Conservation (phyloP, 73 alveolate species). For the Durusdinium trenchii region DNA sequence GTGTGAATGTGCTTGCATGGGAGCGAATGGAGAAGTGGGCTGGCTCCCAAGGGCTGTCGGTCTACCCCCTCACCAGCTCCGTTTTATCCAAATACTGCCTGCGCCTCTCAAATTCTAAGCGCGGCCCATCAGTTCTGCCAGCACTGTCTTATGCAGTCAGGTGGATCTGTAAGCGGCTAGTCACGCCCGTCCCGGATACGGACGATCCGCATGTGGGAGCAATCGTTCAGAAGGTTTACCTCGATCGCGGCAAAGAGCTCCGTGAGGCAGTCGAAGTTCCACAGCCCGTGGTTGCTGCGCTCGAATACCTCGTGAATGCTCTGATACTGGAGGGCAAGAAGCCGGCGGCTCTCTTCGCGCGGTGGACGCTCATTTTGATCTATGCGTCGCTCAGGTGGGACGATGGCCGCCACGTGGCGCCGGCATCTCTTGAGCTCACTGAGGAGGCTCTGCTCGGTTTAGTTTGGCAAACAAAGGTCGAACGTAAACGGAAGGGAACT, state of each 20-base stretch:
- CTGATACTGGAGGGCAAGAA: too few species aligned
- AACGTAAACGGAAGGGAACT: background rate
- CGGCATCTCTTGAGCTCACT: background rate
- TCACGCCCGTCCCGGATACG: background rate
- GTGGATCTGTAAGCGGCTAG: background rate
- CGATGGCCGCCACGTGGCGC: background rate
- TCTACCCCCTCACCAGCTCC: background rate
- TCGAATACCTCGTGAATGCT: too few species aligned
- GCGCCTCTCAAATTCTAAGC: background rate
- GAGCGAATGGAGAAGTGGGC: conserved; percentile 19
- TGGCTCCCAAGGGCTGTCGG: background rate
- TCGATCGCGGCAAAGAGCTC: conserved; percentile 6
- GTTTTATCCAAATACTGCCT: background rate
- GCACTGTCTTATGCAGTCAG: background rate
- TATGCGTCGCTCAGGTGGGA: background rate
- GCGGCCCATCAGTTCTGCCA: conserved; percentile 3
- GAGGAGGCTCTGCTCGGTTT: background rate
- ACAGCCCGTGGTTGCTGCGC: background rate
- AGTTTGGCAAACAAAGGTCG: conserved; percentile 37
- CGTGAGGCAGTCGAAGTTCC: conserved; percentile 1
- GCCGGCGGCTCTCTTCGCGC: background rate
- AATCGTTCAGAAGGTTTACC: background rate
- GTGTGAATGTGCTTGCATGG: background rate
- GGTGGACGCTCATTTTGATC: background rate
- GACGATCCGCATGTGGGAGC: background rate